A percentile compares a stretch with the other conserved stretches of the same genome.
Conservation (phyloP, 176 grass and related monocot species). For the Zoysia pacifica region DNA sequence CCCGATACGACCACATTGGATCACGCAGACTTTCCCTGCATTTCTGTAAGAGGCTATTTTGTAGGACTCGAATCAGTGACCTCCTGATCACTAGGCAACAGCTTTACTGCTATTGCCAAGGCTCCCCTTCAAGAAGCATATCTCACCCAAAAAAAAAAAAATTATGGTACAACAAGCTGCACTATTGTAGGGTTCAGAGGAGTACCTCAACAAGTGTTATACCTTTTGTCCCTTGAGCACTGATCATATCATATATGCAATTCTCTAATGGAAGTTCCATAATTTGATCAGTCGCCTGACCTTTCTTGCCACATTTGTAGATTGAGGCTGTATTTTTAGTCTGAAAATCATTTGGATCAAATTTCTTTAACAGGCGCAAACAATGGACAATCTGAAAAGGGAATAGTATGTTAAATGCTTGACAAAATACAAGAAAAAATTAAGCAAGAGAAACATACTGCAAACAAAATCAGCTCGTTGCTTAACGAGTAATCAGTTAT, state of each 20-base stretch:
- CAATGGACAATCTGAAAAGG: conserved; percentile 74
- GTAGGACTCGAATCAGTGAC: no score
- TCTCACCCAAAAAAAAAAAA: conserved; percentile 20
- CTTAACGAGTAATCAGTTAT: neutral
- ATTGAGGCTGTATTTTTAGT: conserved; percentile 49
- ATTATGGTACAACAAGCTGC: conserved; percentile 6
- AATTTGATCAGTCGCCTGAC: conserved; percentile 78
- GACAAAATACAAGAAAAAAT: conserved; percentile 22
- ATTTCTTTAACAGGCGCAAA: conserved; percentile 79
- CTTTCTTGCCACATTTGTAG: conserved; percentile 69
- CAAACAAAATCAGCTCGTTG: neutral
- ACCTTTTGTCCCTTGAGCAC: conserved; percentile 78
- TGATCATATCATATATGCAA: conserved; percentile 95
- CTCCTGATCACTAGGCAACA: no score
- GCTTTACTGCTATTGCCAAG: no score
- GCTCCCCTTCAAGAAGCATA: no score
- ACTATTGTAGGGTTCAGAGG: conserved; percentile 23
- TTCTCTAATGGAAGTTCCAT: conserved; percentile 85
- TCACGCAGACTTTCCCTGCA: no score
- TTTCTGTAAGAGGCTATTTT: no score
- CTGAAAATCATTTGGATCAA: conserved; percentile 83
- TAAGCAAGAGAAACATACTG: conserved; percentile 13
- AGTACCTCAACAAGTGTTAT: conserved; percentile 91
- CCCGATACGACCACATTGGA: no score
- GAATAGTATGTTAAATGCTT: neutral